phyloP scores from a whole-genome alignment of 192 early-diverging fungal genomes.

The Mortierella alpina region DNA sequence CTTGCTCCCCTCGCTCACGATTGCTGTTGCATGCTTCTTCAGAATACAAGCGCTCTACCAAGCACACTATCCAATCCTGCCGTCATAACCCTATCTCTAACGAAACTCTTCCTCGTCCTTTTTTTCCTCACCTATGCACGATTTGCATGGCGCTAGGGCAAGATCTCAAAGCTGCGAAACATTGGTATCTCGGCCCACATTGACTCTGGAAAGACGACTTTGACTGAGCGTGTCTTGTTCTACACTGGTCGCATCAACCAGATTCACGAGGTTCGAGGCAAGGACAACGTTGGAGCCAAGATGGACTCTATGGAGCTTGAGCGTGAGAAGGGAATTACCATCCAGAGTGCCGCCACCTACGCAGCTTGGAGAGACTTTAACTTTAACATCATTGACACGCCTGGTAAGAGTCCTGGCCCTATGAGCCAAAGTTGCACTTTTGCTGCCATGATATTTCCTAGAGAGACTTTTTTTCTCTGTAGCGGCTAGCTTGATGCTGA shows the following conservation, averaged over 20 bases:
- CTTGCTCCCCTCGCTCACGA: not conserved
- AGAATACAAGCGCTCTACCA: too few species aligned
- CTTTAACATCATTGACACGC: constrained; percentile 90
- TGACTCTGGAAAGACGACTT: constrained; percentile 89
- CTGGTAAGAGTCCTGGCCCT: constrained; percentile 62
- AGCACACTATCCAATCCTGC: too few species aligned
- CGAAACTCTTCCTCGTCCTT: not conserved
- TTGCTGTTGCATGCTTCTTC: not conserved
- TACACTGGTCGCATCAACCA: constrained; percentile 90
- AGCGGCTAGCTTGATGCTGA: too few species aligned
- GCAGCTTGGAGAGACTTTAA: constrained; percentile 81
- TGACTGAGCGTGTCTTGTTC: constrained; percentile 86
- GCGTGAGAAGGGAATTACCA: constrained; percentile 93
- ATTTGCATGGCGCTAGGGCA: constrained; percentile 36
- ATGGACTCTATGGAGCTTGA: constrained; percentile 99
- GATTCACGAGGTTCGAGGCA: constrained; percentile 90
- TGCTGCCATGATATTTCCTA: too few species aligned
- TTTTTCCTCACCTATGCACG: not conserved
- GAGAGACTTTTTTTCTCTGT: too few species aligned
- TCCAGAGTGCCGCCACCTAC: constrained; percentile 90
- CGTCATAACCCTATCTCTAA: too few species aligned
- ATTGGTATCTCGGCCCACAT: constrained; percentile 92
- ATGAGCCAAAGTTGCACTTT: too few species aligned
- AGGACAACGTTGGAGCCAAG: constrained; percentile 93
- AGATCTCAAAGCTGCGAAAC: constrained; percentile 78